Conservation (phyloP, 495 filamentous ascomycete genomes). For the Xylaria palmicola region DNA sequence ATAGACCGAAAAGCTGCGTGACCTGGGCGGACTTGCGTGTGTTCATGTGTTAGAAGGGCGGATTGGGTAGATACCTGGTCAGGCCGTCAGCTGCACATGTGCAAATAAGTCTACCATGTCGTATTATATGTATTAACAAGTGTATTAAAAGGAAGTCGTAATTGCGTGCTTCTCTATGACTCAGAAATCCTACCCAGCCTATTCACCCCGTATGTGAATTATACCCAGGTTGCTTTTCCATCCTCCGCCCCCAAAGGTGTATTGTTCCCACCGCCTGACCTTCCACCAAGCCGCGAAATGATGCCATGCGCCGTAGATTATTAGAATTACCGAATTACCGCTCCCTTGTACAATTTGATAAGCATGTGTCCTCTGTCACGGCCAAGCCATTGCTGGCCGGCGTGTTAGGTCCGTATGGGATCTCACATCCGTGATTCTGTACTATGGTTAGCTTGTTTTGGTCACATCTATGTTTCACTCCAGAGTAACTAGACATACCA, state of each 20-base stretch:
- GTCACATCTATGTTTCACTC: no score
- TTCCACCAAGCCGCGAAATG: background rate
- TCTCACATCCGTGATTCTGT: conserved; percentile 8
- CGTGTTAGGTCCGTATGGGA: background rate
- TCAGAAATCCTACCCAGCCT: no score
- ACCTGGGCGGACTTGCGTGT: no score
- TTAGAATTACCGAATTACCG: background rate
- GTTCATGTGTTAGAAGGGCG: no score
- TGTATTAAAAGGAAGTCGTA: background rate
- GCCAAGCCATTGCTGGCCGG: background rate
- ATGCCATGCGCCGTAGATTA: background rate
- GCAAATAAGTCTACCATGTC: background rate
- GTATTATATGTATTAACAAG: background rate
- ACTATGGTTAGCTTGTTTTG: conserved; percentile 4
- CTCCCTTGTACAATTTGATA: background rate
- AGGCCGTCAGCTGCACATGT: background rate
- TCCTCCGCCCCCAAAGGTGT: no score
- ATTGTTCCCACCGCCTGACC: no score
- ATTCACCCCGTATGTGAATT: no score
- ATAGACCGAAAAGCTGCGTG: no score
- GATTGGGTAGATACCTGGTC: background rate
- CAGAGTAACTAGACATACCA: conserved; percentile 10
- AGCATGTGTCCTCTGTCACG: background rate
- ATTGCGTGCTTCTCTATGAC: no score
- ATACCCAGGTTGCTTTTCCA: no score